Conservation (phyloP, 208 protist species). For the Tetramitus jugosus region DNA sequence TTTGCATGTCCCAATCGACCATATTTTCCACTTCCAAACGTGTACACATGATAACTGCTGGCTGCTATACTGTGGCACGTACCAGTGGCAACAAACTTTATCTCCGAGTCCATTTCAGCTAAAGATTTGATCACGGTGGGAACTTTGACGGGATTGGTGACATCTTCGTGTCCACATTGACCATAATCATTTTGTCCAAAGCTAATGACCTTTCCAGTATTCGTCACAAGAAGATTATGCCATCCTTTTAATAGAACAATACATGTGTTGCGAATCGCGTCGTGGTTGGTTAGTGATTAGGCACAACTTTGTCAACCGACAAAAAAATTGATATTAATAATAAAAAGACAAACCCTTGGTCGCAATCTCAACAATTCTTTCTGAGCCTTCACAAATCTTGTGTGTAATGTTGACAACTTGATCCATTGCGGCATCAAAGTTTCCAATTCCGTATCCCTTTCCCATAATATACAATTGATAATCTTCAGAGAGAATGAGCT, state of each 20-base stretch:
- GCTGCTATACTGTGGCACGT: neutral
- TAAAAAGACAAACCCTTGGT: no score
- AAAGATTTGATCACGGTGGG: neutral
- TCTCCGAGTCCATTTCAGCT: no score
- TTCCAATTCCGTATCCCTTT: neutral
- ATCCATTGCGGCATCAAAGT: neutral
- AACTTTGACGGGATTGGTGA: neutral
- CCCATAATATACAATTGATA: neutral
- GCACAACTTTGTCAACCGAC: no score
- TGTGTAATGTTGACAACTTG: neutral
- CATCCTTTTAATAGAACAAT: neutral
- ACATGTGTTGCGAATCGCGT: neutral
- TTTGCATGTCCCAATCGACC: neutral
- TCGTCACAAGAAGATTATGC: neutral
- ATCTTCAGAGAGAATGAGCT: neutral
- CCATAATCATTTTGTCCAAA: neutral
- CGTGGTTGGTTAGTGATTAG: no score
- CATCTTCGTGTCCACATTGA: neutral
- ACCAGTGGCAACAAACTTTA: neutral
- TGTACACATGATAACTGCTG: neutral
- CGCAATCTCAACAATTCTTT: no score
- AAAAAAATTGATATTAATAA: no score
- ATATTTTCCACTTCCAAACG: neutral
- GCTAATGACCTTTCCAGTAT: neutral
- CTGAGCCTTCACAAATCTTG: no score